Conservation (phyloP, 1,284 basidiomycete genomes). For the Boletus sp. region DNA sequence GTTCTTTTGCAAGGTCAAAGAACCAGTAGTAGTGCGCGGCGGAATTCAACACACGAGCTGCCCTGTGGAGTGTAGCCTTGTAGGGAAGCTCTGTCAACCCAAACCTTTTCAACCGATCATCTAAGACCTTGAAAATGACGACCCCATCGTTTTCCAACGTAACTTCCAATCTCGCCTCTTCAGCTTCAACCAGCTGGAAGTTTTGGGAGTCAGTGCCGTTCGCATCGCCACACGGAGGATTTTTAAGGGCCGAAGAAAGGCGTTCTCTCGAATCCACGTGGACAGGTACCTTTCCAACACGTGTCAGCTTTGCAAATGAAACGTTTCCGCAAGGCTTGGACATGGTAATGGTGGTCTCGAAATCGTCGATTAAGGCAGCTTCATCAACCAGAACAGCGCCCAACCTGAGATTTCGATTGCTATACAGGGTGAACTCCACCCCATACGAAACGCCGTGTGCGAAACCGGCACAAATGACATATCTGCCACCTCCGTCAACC, state of each 20-base stretch:
- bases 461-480: constrained; percentile 1
- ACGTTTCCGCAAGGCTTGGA: neutral
- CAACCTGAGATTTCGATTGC: neutral
- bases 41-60: neutral
- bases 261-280: neutral
- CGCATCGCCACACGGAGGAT: neutral
- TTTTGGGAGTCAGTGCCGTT: too few relatives aligned
- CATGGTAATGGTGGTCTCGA: neutral
- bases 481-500: neutral
- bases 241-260: neutral
- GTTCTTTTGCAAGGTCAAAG: neutral
- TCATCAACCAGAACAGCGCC: neutral
- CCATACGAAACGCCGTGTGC: neutral
- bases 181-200: neutral
- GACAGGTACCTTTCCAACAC: neutral
- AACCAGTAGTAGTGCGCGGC: constrained; percentile 6
- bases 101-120: neutral
- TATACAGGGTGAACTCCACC: neutral
- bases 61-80: neutral
- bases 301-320: constrained; percentile 1
- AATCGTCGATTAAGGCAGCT: neutral
- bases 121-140: constrained; percentile 1
- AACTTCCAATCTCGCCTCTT: neutral
- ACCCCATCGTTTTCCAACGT: neutral
- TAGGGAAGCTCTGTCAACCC: neutral